phyloP scores from a whole-genome alignment of 2,329 filamentous ascomycete genomes.

The Xylaria sp. region DNA sequence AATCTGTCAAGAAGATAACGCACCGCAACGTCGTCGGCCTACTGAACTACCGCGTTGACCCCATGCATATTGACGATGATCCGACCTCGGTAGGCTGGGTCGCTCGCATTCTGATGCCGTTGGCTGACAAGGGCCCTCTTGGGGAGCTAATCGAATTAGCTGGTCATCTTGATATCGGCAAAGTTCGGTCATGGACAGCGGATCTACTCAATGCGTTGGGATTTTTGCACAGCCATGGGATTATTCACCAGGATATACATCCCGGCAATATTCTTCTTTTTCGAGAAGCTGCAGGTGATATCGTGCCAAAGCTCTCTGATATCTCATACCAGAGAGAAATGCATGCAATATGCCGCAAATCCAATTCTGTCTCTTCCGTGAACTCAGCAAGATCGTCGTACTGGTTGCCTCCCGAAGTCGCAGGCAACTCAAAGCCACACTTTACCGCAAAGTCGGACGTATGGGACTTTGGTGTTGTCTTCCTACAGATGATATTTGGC shows the following conservation, averaged over 20 bases:
- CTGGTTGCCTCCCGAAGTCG: slow-evolving; percentile 85
- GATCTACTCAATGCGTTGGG: slow-evolving; percentile 90
- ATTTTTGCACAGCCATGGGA: slow-evolving; percentile 84
- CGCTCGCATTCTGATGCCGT: slow-evolving; percentile 78
- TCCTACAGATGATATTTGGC: slow-evolving; percentile 95
- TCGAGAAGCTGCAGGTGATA: slow-evolving; percentile 73
- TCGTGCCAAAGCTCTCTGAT: slow-evolving; percentile 80
- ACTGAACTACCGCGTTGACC: slow-evolving; percentile 83
- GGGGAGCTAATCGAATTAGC: slow-evolving; percentile 84
- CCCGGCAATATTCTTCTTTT: slow-evolving; percentile 82
- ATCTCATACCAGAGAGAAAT: slow-evolving; percentile 76
- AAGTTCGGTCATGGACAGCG: slow-evolving; percentile 88
- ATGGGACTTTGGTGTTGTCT: slow-evolving; percentile 93
- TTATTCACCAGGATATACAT: slow-evolving; percentile 87
- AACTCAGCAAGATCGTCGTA: slow-evolving; percentile 78
- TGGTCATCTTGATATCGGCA: slow-evolving; percentile 77
- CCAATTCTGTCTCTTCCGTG: slow-evolving; percentile 63
- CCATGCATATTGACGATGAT: slow-evolving; percentile 56
- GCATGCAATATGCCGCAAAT: slow-evolving; percentile 67
- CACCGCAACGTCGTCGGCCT: slow-evolving; percentile 84
- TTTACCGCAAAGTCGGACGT: slow-evolving; percentile 86
- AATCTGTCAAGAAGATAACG: slow-evolving; percentile 76
- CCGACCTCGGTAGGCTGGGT: slow-evolving; percentile 67
- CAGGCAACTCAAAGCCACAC: slow-evolving; percentile 68
- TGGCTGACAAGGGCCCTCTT: slow-evolving; percentile 84